phyloP scores from a whole-genome alignment of 116 monocot genomes.

The Cymodocea nodosa region DNA sequence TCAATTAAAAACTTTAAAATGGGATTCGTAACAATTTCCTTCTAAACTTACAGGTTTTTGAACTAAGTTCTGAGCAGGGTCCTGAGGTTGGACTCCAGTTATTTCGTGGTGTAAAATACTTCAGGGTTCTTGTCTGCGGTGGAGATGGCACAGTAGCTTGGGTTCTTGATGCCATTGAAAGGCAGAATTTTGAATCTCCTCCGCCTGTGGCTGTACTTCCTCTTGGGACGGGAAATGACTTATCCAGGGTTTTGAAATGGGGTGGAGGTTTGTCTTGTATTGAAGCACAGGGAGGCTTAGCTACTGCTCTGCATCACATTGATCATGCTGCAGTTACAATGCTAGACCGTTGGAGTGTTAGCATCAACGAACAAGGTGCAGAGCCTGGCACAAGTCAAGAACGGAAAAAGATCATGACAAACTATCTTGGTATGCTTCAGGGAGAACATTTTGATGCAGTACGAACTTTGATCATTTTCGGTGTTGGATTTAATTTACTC shows the following conservation, averaged over 20 bases:
- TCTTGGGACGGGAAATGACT: conserved; percentile 89
- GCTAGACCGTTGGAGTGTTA: conserved; percentile 83
- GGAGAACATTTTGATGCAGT: not conserved
- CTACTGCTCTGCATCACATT: conserved; percentile 40
- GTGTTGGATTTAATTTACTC: not conserved
- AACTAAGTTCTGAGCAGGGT: conserved; percentile 56
- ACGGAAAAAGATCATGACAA: conserved; percentile 59
- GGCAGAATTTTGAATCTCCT: conserved; percentile 74
- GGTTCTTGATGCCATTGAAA: conserved; percentile 92
- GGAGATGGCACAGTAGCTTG: conserved; percentile 91
- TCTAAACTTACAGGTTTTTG: conserved; percentile 46
- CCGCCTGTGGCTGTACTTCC: conserved; percentile 87
- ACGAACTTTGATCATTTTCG: not conserved
- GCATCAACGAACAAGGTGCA: conserved; percentile 38
- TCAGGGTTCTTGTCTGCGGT: conserved; percentile 85
- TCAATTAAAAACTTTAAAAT: not conserved
- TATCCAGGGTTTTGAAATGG: conserved; percentile 72
- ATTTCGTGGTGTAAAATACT: conserved; percentile 53
- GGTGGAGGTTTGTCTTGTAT: conserved; percentile 73
- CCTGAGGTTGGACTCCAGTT: conserved; percentile 75
- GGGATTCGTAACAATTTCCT: not conserved
- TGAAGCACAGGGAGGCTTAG: conserved; percentile 54
- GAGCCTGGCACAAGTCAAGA: conserved; percentile 13
- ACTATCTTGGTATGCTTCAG: conserved; percentile 53
- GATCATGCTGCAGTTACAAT: conserved; percentile 77